Percentiles rank a stretch among this genome's conserved stretches.
Evolutionary conservation across 202 grass and related monocot species (phyloP).

Genomic region (Bolboschoenoplectus hybrid): DNA sequence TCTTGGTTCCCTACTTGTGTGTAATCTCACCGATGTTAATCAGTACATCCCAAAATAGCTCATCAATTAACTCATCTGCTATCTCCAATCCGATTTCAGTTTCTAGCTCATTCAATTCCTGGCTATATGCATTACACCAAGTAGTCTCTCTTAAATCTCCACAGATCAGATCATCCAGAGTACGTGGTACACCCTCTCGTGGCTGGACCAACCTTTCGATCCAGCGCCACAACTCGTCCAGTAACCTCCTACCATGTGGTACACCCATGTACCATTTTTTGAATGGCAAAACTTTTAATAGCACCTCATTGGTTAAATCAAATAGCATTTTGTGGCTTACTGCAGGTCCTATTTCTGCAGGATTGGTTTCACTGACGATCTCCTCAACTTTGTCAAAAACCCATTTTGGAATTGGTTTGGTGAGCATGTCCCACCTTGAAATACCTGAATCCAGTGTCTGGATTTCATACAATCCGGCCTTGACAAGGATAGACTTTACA

Average conservation of each 20-base stretch:
- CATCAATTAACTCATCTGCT: conserved; percentile 69
- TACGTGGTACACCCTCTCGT: conserved; percentile 23
- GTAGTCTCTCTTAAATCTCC: conserved; percentile 57
- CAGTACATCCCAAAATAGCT: conserved; percentile 70
- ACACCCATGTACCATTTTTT: conserved; percentile 45
- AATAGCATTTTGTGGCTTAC: conserved; percentile 69
- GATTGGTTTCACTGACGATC: background rate
- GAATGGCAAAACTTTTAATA: conserved; percentile 56
- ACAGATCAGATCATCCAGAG: conserved; percentile 62
- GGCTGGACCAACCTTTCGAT: conserved; percentile 48
- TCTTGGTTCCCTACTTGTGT: background rate
- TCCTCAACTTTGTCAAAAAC: conserved; percentile 69
- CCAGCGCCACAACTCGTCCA: conserved; percentile 54
- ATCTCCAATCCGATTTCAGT: conserved; percentile 63
- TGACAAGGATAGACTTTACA: conserved; percentile 57
- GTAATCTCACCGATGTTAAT: conserved; percentile 54
- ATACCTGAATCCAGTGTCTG: conserved; percentile 26
- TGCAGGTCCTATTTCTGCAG: background rate
- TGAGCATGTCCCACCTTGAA: conserved; percentile 33
- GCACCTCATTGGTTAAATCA: conserved; percentile 73
- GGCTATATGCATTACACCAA: conserved; percentile 56
- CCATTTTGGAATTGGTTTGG: conserved; percentile 60
- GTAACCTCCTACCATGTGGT: conserved; percentile 52
- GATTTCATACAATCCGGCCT: conserved; percentile 53
- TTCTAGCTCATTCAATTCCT: conserved; percentile 53